Evolutionary conservation across 805 yeast species (phyloP).

Genomic region (Saccharomycopsis sp.): DNA sequence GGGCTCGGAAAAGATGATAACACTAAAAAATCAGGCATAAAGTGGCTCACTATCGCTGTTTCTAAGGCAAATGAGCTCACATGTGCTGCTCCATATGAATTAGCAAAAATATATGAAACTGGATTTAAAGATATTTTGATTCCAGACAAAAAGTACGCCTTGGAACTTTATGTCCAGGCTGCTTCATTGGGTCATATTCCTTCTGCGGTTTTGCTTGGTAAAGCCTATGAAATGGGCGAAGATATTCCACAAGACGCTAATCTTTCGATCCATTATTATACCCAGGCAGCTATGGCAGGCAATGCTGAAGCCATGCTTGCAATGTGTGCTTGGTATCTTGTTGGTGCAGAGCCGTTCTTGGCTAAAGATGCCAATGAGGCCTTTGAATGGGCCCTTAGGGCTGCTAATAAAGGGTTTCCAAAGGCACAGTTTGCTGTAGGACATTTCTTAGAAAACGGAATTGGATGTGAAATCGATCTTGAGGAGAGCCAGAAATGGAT

Average conservation of each 20-base stretch:
- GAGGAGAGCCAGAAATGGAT: conserved; percentile 69
- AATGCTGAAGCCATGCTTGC: conserved; percentile 89
- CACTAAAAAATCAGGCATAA: conserved; percentile 79
- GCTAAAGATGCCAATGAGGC: conserved; percentile 78
- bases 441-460: conserved; percentile 77
- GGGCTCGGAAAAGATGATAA: conserved; percentile 61
- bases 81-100: conserved; percentile 91
- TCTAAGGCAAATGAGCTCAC: conserved; percentile 77
- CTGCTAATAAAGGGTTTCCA: conserved; percentile 67
- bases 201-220: conserved; percentile 75
- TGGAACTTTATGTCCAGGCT: conserved; percentile 78
- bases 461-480: conserved; percentile 64
- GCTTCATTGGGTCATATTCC: conserved; percentile 83
- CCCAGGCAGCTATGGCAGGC: conserved; percentile 83
- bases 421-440: conserved; percentile 86
- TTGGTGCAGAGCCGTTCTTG: conserved; percentile 81
- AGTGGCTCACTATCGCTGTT: conserved; percentile 87
- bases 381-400: conserved; percentile 87
- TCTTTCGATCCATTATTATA: conserved; percentile 85
- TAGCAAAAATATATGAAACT: conserved; percentile 73
- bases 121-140: conserved; percentile 87
- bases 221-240: conserved; percentile 74
- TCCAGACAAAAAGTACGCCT: conserved; percentile 76
- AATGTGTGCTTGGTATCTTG: conserved; percentile 93
- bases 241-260: conserved; percentile 67